Base-by-base conservation (phyloP, 2,329 filamentous ascomycete species). In the Fusarium camptoceras region DNA sequence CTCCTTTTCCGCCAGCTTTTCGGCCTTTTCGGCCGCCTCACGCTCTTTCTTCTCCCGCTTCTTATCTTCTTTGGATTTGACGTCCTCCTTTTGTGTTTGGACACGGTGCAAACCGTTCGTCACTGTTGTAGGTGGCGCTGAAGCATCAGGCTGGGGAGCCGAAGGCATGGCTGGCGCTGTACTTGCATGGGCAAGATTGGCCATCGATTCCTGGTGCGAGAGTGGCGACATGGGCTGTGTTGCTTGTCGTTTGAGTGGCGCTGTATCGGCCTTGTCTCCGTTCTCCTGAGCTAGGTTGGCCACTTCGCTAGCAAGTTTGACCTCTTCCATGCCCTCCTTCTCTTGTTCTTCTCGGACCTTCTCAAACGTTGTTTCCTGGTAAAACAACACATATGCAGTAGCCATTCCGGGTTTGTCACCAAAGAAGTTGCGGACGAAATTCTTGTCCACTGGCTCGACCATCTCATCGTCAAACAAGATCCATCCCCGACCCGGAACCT, bases 401-500 rank as follows among this genome's bases (percentile, higher is more conserved):
- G 96, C 96, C 79, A 97, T 89, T 5, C 94, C 94, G 1, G 92
- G 91, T 76, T 92, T 94, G 78, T 98, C 96, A 18, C 96, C 96
- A 75, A 99, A 99, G 81, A 99, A 99, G 78, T 97, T 98, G 71
- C 92, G 89, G 39, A 99, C 96, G 76, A 97, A 99, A 77, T 92
- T 91, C 80, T 98, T 98, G 79, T 98, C 94, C 8, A 99, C 96
- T 0, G 96, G 96, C 79, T 99, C 96, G 7, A 99, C 96, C 89
- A 98, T 94, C 81, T 99, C 96, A 76, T 99, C 96, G 74, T 99
- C 96, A 74, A 99, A 99, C 8, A 99, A 83, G 43, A 99, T 83
- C 96, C 96, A 99, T 28, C 96, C 96, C 55, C 93, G 89, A 77
- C 98, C 96, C 76, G 97, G 91, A 1, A 96, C 98, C 82, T 99